Base-by-base conservation (phyloP, 2,329 filamentous ascomycete genomes). In the Dactylellina parvicollis region DNA sequence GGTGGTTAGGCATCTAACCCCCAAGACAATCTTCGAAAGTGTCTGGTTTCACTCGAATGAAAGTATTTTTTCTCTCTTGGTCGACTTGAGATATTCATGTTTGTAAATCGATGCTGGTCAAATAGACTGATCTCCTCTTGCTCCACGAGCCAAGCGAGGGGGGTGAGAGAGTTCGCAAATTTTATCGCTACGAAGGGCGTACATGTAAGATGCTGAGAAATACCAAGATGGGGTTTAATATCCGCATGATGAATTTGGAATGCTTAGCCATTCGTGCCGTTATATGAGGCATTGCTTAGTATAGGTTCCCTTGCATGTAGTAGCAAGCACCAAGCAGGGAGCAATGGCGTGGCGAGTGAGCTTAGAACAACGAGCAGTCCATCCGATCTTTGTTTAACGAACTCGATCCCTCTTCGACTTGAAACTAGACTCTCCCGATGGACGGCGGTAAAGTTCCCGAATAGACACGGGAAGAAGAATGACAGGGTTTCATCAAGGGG, bases 241-340 rank as follows among this genome's bases (percentile, higher is more conserved):
- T 71, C 66, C 66, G 66, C 12, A 44, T n/a, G 57, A 64, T 71
- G 38, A n/a, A 71, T 71, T 71, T 64, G 66, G 66, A 71, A 71
- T 71, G 66, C 66, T 72, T 44, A 72, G 59, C 57, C 49, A 62
- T 72, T 34, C 36, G 12, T 42, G 30, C 52, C 26, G 52, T 67
- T 52, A 20, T 72, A 42, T 32, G 12, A 50, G 30, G 62, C 26
- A 59, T 67, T 52, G 26, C 22, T 40, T 16, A 22, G 32, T 67
- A 40, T 32, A 44, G 36, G 62, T 30, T 67, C 62, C 62, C 62
- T 67, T 67, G 42, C 50, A 38, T 56, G 12, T 14, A 32, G 12
- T 5, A 12, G 5, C 34, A 12, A 20, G 40, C 40, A 44, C 14
- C 7, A 2, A 22, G 18, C 26, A 47, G 44, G 52, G 36, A 66